A percentile compares a stretch with the other conserved stretches of the same genome.
phyloP scores from a whole-genome alignment of 495 filamentous ascomycete species.

The Podospora australis region DNA sequence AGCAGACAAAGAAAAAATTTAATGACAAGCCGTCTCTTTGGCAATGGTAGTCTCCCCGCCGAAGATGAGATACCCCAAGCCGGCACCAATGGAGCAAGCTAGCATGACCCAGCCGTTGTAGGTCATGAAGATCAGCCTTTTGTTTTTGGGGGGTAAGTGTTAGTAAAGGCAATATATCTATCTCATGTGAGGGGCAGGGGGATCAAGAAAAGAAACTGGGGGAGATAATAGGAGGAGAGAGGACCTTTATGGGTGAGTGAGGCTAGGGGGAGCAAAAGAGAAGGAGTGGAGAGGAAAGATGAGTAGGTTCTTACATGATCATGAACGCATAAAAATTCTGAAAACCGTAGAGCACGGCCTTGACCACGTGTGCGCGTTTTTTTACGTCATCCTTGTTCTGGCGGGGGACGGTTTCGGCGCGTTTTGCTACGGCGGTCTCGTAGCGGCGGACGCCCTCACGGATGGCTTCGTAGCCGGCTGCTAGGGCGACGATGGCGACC shows the following conservation, averaged over 20 bases:
- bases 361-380: conserved; percentile 60
- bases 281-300: not conserved
- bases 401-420: conserved; percentile 45
- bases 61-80: conserved; percentile 81
- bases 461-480: conserved; percentile 85
- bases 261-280: no score
- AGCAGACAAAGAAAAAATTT: not conserved
- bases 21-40: conserved; percentile 92
- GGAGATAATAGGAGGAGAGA: no score
- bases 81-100: conserved; percentile 80
- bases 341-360: conserved; percentile 78
- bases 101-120: conserved; percentile 99
- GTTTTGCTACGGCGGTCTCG: conserved; percentile 54
- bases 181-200: no score
- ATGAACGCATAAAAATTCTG: conserved; percentile 99
- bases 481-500: conserved; percentile 69
- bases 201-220: no score
- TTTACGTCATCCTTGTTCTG: conserved; percentile 49
- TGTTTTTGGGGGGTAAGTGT: conserved; percentile 25
- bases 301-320: conserved; percentile 74
- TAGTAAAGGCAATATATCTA: not conserved
- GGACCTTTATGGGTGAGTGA: not conserved
- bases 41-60: conserved; percentile 57
- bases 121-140: conserved; percentile 97
- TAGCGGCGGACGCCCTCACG: conserved; percentile 70